Evolutionary conservation across 495 filamentous ascomycete species (phyloP).

Genomic region (Lasiosphaeris hirsuta): DNA sequence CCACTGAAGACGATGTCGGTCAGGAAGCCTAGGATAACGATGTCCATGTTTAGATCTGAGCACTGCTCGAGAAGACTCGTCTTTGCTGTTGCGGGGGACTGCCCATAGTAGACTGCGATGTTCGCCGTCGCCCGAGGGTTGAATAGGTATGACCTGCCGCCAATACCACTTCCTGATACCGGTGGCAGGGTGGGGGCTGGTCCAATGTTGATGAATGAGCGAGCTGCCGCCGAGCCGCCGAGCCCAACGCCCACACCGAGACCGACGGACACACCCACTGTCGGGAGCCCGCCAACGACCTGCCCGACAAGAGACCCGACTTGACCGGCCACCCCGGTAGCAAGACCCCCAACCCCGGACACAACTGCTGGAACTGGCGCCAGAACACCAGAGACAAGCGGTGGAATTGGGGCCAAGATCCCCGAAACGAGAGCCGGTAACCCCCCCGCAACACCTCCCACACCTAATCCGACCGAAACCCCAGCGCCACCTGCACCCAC

Average conservation of each 20-base stretch:
- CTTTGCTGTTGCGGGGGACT: background rate
- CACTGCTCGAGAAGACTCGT: slow-evolving; percentile 11
- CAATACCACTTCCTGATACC: background rate
- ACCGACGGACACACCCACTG: no score
- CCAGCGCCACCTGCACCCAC: no score
- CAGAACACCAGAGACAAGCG: no score
- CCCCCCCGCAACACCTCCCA: no score
- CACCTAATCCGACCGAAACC: no score
- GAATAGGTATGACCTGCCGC: slow-evolving; percentile 9
- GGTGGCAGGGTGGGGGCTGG: background rate
- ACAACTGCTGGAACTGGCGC: no score
- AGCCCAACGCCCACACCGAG: no score
- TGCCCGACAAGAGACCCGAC: background rate
- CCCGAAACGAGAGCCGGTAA: no score
- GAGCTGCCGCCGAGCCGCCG: background rate
- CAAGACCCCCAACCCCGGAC: no score
- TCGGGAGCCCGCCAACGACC: no score
- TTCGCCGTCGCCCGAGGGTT: slow-evolving; percentile 12
- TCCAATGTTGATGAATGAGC: slow-evolving; percentile 4
- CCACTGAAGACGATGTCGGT: slow-evolving; percentile 4
- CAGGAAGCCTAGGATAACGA: slow-evolving; percentile 22
- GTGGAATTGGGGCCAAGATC: no score
- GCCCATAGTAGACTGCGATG: slow-evolving; percentile 17
- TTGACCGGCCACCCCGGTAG: background rate
- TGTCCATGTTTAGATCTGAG: slow-evolving; percentile 20